Evolutionary conservation across 83 land plant genomes (phyloP), one percentile per base, ranked within the genome.

Genomic region (Isoetes engelmannii): DNA sequence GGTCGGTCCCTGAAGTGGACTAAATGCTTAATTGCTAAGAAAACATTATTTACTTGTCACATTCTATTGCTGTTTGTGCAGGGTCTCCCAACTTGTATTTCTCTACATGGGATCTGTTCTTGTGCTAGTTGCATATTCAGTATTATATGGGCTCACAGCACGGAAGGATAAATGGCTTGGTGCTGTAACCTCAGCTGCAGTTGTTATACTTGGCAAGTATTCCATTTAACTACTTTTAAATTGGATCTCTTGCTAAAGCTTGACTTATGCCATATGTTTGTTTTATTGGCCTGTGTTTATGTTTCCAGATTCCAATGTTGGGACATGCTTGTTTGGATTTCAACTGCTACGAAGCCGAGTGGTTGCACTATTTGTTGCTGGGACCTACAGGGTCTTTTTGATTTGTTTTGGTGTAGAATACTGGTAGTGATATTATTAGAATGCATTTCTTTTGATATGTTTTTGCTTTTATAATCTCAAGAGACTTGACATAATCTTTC

Each of bases 391-490:
- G 60, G 79, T 85, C 45, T 88, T 92, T 61, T 85, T 92, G 18
- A 96, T 96, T 67, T 86, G 95, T 77, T 96, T 96, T 85, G 99
- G 97, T 62, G 89, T 91, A 9, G 92, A 96, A 78, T 91, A 85
- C 69, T 96, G 99, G 99, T 96, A 76, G 37, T 28, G 37, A 28
- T 28, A 28, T 28, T 28, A 28, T 28, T 28, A 28, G 37, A 28
- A 28, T 28, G 2, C 37, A 28, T 28, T 28, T 28, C 37, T 0
- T 28, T 28, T 28, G 37, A 28, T 28, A 28, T 28, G 37, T 28
- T 28, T 28, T 28, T 28, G 37, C 37, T 28, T 28, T 2, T 28
- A 28, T 28, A 28, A 28, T 28, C 37, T 0, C 37, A 28, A 28
- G 37, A 28, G 37, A 28, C 2, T 51, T 51, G 17, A 12, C 13